Evolutionary conservation across 2,329 filamentous ascomycete genomes (phyloP), one percentile per base, ranked within the genome.

Genomic region (Aureobasidium pullulans): DNA sequence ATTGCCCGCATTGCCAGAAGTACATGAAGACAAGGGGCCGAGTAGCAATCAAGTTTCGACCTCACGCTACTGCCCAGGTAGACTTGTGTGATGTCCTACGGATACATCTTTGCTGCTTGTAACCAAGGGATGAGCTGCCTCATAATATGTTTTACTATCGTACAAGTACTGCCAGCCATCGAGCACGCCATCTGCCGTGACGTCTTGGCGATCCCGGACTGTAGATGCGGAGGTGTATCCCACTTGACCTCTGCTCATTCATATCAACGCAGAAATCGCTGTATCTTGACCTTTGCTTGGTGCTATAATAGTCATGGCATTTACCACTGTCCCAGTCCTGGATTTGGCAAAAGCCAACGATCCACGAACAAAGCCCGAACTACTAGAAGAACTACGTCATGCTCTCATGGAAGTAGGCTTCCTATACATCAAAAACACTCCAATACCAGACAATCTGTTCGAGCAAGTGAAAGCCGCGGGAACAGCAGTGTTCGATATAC

Each of bases 361-460:
- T 65, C 79, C 83, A 16, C 75, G 76, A 5, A 86, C 87, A 0
- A 95, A 94, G 73, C 81, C 87, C 2, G 76, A 75, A 34, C 94
- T 96, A 67, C 81, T 95, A 0, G 72, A 76, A 0, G 79, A 89
- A 57, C 79, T 96, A 34, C 86, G 88, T 15, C 78, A 88, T 72
- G 89, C 89, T 0, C 76, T 96, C 34, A 82, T 96, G 67, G 87
- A 93, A 70, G 88, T 95, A n/a, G 90, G 90, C 1, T 96, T 96
- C 68, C 72, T 95, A 23, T 96, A 96, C 68, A 81, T 96, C 62
- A 87, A 86, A 69, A 91, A 95, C 68, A 86, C 89, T 2, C 88
- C 87, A 23, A 84, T 93, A 53, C 78, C 86, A 5, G 80, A 86
- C 15, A 76, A 81, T 40, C 74, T 93, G 56, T 84, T 88, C 65